Evolutionary conservation across 1,284 basidiomycete species (phyloP).

Genomic region (Ganoderma meredithae): DNA sequence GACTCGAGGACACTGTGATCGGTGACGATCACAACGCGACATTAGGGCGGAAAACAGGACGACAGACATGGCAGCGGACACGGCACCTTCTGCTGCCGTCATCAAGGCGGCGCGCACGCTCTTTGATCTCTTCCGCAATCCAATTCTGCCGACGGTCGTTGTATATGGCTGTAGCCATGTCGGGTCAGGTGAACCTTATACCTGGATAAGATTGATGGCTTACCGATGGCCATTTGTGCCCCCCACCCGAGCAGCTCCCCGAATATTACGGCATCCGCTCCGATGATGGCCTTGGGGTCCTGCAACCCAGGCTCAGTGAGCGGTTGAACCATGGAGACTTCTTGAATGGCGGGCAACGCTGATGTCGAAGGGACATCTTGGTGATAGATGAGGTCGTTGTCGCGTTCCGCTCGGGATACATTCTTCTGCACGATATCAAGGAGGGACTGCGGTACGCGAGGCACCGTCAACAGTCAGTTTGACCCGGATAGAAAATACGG

Average conservation of each 20-base stretch:
- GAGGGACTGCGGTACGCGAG: constrained; percentile 54
- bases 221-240: constrained; percentile 89
- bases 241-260: constrained; percentile 86
- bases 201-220: constrained; percentile 39
- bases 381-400: constrained; percentile 98
- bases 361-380: constrained; percentile 82
- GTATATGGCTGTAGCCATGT: constrained; percentile 74
- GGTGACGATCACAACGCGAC: background rate
- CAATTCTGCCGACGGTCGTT: constrained; percentile 83
- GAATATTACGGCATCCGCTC: constrained; percentile 69
- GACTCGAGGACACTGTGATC: constrained; percentile 67
- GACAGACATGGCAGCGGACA: constrained; percentile 33
- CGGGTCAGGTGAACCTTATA: background rate
- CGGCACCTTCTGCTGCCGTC: constrained; percentile 64
- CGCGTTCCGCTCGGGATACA: constrained; percentile 80
- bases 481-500: no score
- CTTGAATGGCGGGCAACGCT: constrained; percentile 71
- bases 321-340: constrained; percentile 76
- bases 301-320: constrained; percentile 66
- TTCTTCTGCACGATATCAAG: constrained; percentile 76
- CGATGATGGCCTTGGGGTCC: constrained; percentile 64
- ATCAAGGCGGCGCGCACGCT: constrained; percentile 73
- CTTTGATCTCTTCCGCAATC: constrained; percentile 73
- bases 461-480: background rate
- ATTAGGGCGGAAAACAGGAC: background rate